Base-by-base conservation (phyloP, 805 yeast species). In the Cyberlindnera petersonii region DNA sequence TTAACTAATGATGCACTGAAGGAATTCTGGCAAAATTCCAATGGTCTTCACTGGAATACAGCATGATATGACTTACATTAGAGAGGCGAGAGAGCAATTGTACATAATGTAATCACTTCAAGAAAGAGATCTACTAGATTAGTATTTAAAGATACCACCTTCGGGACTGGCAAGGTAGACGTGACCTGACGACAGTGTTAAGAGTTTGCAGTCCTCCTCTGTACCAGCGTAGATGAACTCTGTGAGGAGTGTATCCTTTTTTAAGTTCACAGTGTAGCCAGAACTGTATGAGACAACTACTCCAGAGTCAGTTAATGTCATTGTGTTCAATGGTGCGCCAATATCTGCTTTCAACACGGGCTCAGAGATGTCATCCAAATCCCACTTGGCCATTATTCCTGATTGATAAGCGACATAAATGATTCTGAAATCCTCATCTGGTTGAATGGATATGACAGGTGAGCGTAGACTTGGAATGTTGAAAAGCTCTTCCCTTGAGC, bases 11-110 rank as follows among this genome's bases (percentile, higher is more conserved):
- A 71, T 16, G 66, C 78, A 1, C 62, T 83, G 10, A 72, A 77
- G 40, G 74, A 71, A 36, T 78, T 81, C 59, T 83, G 89, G 89
- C 59, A 81, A 17, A 68, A 71, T 21, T 65, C 69, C 18, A 82
- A 80, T 46, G 81, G 82, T 1, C 56, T 77, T 37, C 59, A 69
- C 5, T 51, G 56, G 33, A 40, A 43, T 37, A 39, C 61, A 13
- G 40, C 42, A 15, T 43, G 20, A 17, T 6, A 19, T 11, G 4
- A n/a, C 30, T 14, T 56, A 59, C 26, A 37, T 26, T 6, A n/a
- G n/a, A n/a, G n/a, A n/a, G n/a, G n/a, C n/a, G n/a, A n/a, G n/a
- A n/a, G n/a, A n/a, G n/a, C n/a, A n/a, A n/a, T n/a, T n/a, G n/a
- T n/a, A n/a, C n/a, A n/a, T n/a, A n/a, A 13, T 15, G 22, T 18